Percentiles rank a stretch among this genome's conserved stretches.
These are phyloP conservation scores for Fraxinus pennsylvanica DNA, from an alignment of 257 asterid genomes.

Conservation along the genomic window DNA sequence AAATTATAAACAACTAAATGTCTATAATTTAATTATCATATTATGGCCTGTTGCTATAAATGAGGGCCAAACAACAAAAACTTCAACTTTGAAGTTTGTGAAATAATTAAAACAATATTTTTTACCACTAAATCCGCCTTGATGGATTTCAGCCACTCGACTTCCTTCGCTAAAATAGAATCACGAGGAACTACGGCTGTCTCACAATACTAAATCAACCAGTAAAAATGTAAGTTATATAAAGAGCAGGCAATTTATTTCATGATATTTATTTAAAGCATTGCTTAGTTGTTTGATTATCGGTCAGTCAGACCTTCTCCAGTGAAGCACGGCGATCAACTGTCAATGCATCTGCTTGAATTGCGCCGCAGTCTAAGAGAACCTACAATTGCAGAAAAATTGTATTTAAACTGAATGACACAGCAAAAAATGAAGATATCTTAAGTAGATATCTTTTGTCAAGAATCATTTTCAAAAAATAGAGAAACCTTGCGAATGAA, in stretches of 20 bases:
- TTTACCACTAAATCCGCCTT: conserved; percentile 92
- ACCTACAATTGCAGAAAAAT: conserved; percentile 46
- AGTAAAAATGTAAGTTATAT: conserved; percentile 17
- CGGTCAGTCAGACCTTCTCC: conserved; percentile 58
- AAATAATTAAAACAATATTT: not conserved
- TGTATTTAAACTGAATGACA: not conserved
- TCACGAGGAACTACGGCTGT: conserved; percentile 97
- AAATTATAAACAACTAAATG: not conserved
- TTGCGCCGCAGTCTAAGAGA: conserved; percentile 95
- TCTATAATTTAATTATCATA: not conserved
- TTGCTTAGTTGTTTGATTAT: not conserved
- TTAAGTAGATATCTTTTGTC: not conserved
- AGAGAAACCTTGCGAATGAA: conserved; percentile 75
- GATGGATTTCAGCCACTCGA: conserved; percentile 92
- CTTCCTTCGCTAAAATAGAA: conserved; percentile 77
- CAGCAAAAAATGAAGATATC: not conserved
- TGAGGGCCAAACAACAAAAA: not conserved
- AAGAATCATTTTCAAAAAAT: conserved; percentile 8
- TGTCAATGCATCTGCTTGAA: conserved; percentile 99
- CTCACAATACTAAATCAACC: conserved; percentile 73
- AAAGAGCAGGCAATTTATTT: conserved; percentile 8
- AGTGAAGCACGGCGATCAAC: conserved; percentile 97
- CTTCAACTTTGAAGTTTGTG: not conserved
- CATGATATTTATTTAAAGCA: not conserved
- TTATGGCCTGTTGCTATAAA: not conserved